phyloP scores from a whole-genome alignment of 2,329 filamentous ascomycete species.

The Ceratocystis alfenasii region DNA sequence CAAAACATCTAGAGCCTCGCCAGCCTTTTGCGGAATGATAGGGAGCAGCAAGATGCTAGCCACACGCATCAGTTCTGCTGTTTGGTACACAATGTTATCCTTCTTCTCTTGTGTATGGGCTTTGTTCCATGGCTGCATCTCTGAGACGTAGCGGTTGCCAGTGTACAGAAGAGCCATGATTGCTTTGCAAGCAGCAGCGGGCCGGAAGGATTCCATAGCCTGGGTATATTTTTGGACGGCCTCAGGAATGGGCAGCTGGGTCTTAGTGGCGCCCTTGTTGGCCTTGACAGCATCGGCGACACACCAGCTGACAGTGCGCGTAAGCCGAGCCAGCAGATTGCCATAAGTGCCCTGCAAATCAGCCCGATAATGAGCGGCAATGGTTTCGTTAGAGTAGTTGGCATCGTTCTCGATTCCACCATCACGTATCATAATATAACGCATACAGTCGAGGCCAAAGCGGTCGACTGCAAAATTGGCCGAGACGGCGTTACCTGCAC shows the following conservation, averaged over 20 bases:
- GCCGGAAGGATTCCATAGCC: conserved; percentile 20
- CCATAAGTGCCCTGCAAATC: conserved; percentile 65
- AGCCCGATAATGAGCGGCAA: conserved; percentile 69
- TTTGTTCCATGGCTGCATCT: conserved; percentile 54
- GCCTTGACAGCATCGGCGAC: conserved; percentile 44
- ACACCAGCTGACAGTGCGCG: conserved; percentile 57
- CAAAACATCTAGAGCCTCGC: conserved; percentile 61
- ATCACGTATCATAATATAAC: conserved; percentile 76
- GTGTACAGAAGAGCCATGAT: conserved; percentile 22
- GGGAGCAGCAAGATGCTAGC: conserved; percentile 77
- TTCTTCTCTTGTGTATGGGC: conserved; percentile 31
- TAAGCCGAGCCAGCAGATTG: conserved; percentile 64
- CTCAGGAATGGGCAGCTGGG: conserved; percentile 19
- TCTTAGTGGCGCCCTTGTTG: neutral
- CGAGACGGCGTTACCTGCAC: conserved; percentile 85
- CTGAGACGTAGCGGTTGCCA: conserved; percentile 41
- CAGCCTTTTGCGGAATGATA: conserved; percentile 72
- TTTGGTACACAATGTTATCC: conserved; percentile 53
- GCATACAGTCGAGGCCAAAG: conserved; percentile 76
- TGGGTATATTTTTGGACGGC: conserved; percentile 17
- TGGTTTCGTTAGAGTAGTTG: conserved; percentile 69
- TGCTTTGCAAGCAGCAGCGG: conserved; percentile 17
- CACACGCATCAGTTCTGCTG: conserved; percentile 66
- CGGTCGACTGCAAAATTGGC: conserved; percentile 83
- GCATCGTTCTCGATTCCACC: conserved; percentile 67